Base-by-base conservation (phyloP, 495 filamentous ascomycete species). In the Amorphotheca resinae region DNA sequence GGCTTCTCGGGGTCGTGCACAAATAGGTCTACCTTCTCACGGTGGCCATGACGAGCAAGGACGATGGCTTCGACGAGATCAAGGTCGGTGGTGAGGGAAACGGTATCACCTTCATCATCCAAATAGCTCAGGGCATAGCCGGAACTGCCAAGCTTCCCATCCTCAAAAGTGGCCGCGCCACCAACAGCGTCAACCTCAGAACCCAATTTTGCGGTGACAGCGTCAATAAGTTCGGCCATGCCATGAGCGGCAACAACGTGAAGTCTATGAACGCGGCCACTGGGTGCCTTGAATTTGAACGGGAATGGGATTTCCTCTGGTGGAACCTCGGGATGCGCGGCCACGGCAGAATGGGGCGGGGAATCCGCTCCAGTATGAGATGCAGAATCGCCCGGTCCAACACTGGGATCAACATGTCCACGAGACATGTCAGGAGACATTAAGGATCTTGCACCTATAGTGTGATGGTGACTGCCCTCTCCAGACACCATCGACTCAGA, bases 251-350 rank as follows among this genome's bases (percentile, higher is more conserved):
- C 79, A 47, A 79, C 64, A 4, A 95, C 80, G 55, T 95, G 91
- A 7, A 96, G 68, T 30, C 93, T 77, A 62, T 96, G 93, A 20
- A 96, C 87, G 31, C 91, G 83, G 32, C 93, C 91, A 59, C 85
- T 91, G 12, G 93, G 91, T 3, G 91, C 88, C 66, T 99, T 96
- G 74, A 99, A 99, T 61, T 99, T 99, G 77, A 99, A 96, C 18
- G 88, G 75, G 65, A 96, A 99, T 0, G 91, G 84, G 9, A 68
- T 58, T 41, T 87, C 83, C 56, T 81, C 77, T 0, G 71, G 64
- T 16, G 74, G 55, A 7, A 66, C 51, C 20, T 72, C 69, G 7
- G 49, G 59, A 2, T 70, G 67, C 0, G 70, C 64, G 26, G 71
- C 67, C 21, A 77, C 45, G 7, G 67, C 64, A 32, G 79, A 84